Percentiles rank a stretch among this genome's conserved stretches.
Conservation (phyloP, 2,329 filamentous ascomycete species). For the Pleoardoris graminearum region DNA sequence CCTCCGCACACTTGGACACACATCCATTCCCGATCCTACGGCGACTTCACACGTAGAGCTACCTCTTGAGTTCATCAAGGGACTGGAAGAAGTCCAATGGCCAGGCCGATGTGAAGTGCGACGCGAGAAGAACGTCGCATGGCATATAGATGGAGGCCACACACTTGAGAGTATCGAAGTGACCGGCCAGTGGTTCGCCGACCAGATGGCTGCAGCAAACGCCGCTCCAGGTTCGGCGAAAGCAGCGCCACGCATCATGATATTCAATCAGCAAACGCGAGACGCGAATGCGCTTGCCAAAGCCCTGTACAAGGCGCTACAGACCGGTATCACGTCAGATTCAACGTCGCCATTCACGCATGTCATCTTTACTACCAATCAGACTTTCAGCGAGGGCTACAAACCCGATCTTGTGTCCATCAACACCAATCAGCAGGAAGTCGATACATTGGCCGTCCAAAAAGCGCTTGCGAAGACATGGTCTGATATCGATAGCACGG, state of each 20-base stretch:
- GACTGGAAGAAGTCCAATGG: conserved; percentile 68
- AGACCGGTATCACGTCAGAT: conserved; percentile 30
- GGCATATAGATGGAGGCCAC: conserved; percentile 88
- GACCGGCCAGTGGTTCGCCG: conserved; percentile 76
- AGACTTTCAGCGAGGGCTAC: conserved; percentile 65
- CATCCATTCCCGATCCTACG: conserved; percentile 44
- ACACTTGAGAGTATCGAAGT: conserved; percentile 80
- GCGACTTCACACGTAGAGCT: conserved; percentile 48
- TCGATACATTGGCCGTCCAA: conserved; percentile 67
- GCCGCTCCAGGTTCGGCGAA: conserved; percentile 28
- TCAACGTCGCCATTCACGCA: conserved; percentile 62
- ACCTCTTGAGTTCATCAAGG: conserved; percentile 64
- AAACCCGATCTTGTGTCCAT: conserved; percentile 65
- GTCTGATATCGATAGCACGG: conserved; percentile 47
- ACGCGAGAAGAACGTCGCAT: conserved; percentile 59
- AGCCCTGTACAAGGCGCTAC: conserved; percentile 63
- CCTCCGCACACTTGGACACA: conserved; percentile 51
- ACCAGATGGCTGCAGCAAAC: conserved; percentile 42
- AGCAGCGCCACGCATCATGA: conserved; percentile 59
- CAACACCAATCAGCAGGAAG: conserved; percentile 62
- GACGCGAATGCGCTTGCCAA: conserved; percentile 69
- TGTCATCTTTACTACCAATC: conserved; percentile 82
- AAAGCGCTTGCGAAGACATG: conserved; percentile 65
- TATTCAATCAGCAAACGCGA: conserved; percentile 93
- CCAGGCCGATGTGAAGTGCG: conserved; percentile 78